phyloP scores from a whole-genome alignment of 805 yeast genomes.

The Wickerhamiella siamensis region DNA sequence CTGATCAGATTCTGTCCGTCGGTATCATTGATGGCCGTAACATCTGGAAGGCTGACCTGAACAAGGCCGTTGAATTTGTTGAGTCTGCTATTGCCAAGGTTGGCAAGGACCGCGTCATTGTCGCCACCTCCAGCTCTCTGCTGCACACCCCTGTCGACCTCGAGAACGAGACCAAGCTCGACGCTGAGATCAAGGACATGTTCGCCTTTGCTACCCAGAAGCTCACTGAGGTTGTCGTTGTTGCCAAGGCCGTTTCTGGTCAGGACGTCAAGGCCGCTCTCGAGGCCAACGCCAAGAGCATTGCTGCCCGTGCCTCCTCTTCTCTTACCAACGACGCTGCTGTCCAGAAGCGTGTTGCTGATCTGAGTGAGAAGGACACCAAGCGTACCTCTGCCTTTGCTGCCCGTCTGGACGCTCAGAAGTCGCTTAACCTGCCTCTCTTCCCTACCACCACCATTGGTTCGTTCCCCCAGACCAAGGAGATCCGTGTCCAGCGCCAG shows the following conservation, averaged over 20 bases:
- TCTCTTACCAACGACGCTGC: slow-evolving; percentile 80
- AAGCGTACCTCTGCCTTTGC: slow-evolving; percentile 81
- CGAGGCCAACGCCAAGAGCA: slow-evolving; percentile 75
- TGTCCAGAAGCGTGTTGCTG: slow-evolving; percentile 77
- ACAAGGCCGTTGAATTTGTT: slow-evolving; percentile 69
- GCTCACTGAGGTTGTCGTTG: slow-evolving; percentile 75
- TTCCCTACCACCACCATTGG: slow-evolving; percentile 99
- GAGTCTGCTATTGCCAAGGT: slow-evolving; percentile 70
- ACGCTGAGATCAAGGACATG: slow-evolving; percentile 88
- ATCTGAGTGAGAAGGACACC: slow-evolving; percentile 47
- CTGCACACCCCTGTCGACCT: slow-evolving; percentile 98
- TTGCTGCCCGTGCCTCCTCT: slow-evolving; percentile 75
- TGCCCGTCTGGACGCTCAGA: slow-evolving; percentile 75
- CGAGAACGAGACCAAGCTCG: slow-evolving; percentile 78
- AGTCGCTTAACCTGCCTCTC: slow-evolving; percentile 81
- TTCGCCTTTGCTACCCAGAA: slow-evolving; percentile 98
- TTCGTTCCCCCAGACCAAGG: slow-evolving; percentile 99
- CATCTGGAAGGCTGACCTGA: slow-evolving; percentile 95
- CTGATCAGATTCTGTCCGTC: slow-evolving; percentile 71
- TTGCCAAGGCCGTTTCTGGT: slow-evolving; percentile 78
- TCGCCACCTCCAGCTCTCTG: slow-evolving; percentile 91
- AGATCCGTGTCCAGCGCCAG: slow-evolving; percentile 96
- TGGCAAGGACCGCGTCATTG: slow-evolving; percentile 64
- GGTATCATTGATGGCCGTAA: slow-evolving; percentile 99
- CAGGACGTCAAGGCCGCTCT: slow-evolving; percentile 50